Evolutionary conservation across 2,329 filamentous ascomycete genomes (phyloP), one percentile per base, ranked within the genome.

Genomic region (Ilyonectria robusta): DNA sequence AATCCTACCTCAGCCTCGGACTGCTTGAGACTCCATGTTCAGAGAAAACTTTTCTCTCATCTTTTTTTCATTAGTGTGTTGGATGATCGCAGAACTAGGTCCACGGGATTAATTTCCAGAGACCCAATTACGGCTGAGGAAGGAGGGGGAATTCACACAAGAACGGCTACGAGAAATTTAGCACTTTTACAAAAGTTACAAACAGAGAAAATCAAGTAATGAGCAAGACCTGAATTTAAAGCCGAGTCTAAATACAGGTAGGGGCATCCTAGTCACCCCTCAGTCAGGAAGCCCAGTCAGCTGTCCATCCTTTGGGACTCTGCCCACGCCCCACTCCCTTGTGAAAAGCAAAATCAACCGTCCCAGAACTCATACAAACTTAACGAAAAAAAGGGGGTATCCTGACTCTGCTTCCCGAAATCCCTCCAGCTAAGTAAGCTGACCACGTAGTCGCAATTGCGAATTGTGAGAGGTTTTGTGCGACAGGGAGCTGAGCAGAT

Each of bases 281-380:
- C 58, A 56, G 64, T 62, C 70, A 75, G 66, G 64, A 66, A 66
- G 65, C 70, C 66, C 61, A 59, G 47, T 26, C 35, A 26, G 54
- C 67, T 53, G 31, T 62, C 64, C 64, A 62, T 42, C 59, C 70
- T 60, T 53, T 29, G 60, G 71, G 60, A 64, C 69, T 67, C 59
- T 68, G 58, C 56, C 62, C 29, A 54, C 64, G 66, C 65, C 69
- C 62, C 61, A 47, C 56, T 29, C 62, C 58, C 69, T 65, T 67
- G 70, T 60, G 59, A 72, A 72, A 61, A 64, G 63, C 60, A 70
- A 73, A 67, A 62, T 66, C 67, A 61, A 65, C 67, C 66, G 59
- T 72, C 67, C 72, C 71, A 57, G 61, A 71, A 75, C 54, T 76
- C 75, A 73, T 77, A 75, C 74, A 75, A 72, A 69, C 62, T 68